Conservation (phyloP, 768 basidiomycete genomes). For the Amanita thiersii region DNA sequence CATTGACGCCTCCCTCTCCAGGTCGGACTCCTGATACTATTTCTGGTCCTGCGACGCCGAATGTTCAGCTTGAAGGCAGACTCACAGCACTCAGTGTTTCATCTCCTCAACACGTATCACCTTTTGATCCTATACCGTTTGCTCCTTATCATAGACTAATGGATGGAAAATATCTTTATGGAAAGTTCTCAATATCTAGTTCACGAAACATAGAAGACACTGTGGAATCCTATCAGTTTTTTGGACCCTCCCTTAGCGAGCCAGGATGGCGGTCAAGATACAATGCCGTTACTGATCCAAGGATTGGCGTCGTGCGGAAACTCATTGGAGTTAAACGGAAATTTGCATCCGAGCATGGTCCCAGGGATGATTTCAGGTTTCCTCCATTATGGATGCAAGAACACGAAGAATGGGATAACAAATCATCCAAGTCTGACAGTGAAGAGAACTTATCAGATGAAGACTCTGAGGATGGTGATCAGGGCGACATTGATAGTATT, state of each 20-base stretch:
- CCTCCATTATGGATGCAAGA: slow-evolving; percentile 36
- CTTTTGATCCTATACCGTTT: slow-evolving; percentile 74
- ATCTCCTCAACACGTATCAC: slow-evolving; percentile 15
- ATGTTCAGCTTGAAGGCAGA: slow-evolving; percentile 35
- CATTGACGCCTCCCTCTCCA: slow-evolving; percentile 43
- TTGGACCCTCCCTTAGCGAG: slow-evolving; percentile 13
- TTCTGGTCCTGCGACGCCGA: slow-evolving; percentile 45
- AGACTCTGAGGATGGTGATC: slow-evolving; percentile 22
- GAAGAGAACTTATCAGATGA: slow-evolving; percentile 15
- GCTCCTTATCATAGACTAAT: slow-evolving; percentile 49
- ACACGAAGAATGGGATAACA: slow-evolving; percentile 35
- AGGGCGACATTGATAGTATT: slow-evolving; percentile 26
- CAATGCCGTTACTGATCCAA: slow-evolving; percentile 57
- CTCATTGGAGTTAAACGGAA: slow-evolving; percentile 69
- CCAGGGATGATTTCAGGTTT: slow-evolving; percentile 22
- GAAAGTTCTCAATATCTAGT: slow-evolving; percentile 67
- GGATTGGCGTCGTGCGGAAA: slow-evolving; percentile 59
- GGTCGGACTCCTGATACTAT: slow-evolving; percentile 37
- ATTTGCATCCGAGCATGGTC: slow-evolving; percentile 25
- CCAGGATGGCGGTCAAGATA: slow-evolving; percentile 48
- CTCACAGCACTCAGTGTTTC: slow-evolving; percentile 15
- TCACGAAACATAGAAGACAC: slow-evolving; percentile 46
- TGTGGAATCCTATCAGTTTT: slow-evolving; percentile 17
- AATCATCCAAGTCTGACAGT: slow-evolving; percentile 12
- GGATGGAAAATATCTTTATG: slow-evolving; percentile 68